Base-by-base conservation (phyloP, 129 eudicot genomes). In the Artemisia annua region DNA sequence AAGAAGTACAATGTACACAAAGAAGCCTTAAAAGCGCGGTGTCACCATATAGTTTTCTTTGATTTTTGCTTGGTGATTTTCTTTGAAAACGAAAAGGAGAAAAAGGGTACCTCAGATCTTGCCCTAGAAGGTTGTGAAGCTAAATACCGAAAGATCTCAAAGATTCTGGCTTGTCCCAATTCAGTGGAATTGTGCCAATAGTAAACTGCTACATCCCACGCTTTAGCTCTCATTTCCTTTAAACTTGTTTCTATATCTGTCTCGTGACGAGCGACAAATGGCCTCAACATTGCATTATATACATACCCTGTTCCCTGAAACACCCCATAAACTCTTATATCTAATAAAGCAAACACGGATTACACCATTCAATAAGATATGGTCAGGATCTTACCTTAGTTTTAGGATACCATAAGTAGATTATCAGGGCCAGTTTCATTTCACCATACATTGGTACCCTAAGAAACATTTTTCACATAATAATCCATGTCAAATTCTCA, bases 401-500 rank as follows among this genome's bases (percentile, higher is more conserved):
- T 78, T 88, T 83, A 15, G 99, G 99, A 85, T 95, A 95, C 97
- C 99, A 95, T 66, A 95, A 77, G 81, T 90, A 95, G 70, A 95
- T 87, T 48, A 90, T 86, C 35, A 90, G 80, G n/a, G 88, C 97
- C 76, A 95, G 78, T 79, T 95, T 95, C 84, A 87, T 55, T 86
- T 95, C 99, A 9, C 87, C 87, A 73, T 95, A 95, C 88, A 95
- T 83, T 73, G 99, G 99, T 75, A 95, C 66, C 99, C 99, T 95
- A 67, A 13, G 17, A 58, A 70, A 53, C 14, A 15, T 53, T 70
- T 78, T 20, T 12, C 75, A 50, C 57, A 43, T 12, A 20, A 56
- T 44, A 26, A 75, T 1, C 43, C 53, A 22, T 17, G 53, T 50
- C 22, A 5, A 66, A 75, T 66, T 55, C 73, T 54, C 48, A 75